These are phyloP conservation scores for Trichoderma virens DNA, from an alignment of 495 filamentous ascomycete species.

Conservation along the genomic window DNA sequence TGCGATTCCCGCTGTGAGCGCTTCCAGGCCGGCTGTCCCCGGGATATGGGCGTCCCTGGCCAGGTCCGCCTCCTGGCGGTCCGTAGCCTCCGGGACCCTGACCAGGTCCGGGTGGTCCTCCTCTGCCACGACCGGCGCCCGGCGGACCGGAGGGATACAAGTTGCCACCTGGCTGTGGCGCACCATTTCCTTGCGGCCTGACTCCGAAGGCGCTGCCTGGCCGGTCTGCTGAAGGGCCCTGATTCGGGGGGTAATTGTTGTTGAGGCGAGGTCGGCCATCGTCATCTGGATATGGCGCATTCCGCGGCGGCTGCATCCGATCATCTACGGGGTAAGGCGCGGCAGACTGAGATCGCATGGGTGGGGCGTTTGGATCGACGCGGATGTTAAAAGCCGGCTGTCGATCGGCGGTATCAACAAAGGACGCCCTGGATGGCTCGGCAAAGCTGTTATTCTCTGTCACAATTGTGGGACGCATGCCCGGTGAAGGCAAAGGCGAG, in stretches of 20 bases:
- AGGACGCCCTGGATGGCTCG: conserved; percentile 43
- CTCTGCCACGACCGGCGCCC: conserved; percentile 20
- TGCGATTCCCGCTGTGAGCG: neutral
- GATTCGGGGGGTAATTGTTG: conserved; percentile 25
- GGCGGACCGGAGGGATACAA: conserved; percentile 11
- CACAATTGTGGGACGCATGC: conserved; percentile 20
- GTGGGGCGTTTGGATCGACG: conserved; percentile 18
- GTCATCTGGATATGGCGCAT: conserved; percentile 48
- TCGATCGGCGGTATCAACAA: conserved; percentile 27
- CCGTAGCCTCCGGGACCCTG: neutral
- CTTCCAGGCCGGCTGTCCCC: neutral
- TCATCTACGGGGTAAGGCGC: conserved; percentile 62
- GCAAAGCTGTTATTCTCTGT: conserved; percentile 57
- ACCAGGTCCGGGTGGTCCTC: conserved; percentile 20
- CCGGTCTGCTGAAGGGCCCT: conserved; percentile 45
- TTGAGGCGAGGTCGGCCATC: conserved; percentile 29
- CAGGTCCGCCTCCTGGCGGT: neutral
- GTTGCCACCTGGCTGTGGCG: conserved; percentile 19
- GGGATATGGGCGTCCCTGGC: neutral
- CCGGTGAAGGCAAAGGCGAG: conserved; percentile 16
- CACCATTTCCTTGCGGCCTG: conserved; percentile 19
- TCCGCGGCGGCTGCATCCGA: conserved; percentile 33
- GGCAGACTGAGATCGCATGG: conserved; percentile 40
- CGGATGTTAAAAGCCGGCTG: conserved; percentile 41
- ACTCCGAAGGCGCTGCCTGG: conserved; percentile 64